Evolutionary conservation across 345 rosid species (phyloP), one percentile per base, ranked within the genome.

Genomic region (Lepidium africanum): DNA sequence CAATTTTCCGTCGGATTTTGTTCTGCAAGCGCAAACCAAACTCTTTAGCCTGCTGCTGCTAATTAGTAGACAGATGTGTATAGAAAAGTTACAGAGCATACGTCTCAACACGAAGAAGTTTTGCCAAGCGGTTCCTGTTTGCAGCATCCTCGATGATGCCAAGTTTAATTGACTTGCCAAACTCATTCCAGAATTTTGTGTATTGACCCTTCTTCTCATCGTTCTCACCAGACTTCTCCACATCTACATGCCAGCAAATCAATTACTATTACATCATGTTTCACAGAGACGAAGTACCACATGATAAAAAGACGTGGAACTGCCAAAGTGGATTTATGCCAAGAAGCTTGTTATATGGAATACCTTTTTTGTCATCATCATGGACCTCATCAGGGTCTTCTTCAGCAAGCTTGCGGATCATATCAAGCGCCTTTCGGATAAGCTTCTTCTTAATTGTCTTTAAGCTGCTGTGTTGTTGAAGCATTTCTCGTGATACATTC

Each of bases 401-500:
- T 66, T 85, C 90, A 5, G 91, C 97, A 70, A 94, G 80, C 69
- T 78, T 91, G 40, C 95, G 89, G 51, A 91, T 91, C 97, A 91
- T 89, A 77, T 91, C 96, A 70, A 94, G 91, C 30, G 99, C 99
- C 81, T 89, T 91, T 43, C 96, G 79, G 75, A 94, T 91, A 66
- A 94, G 93, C 75, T 94, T 94, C 84, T 94, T 94, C 85, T 94
- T 94, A 55, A 91, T 94, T 67, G 97, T 94, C 81, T 89, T 94
- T 77, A 94, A 83, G 76, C 97, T 94, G 78, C 89, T 83, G 73
- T 94, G 96, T 59, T 86, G 91, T 83, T 94, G 96, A 73, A 91
- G 97, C 99, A 94, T 94, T 82, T 94, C 99, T 69, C 97, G 79
- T 32, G 97, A 94, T 41, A 94, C 99, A 68, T 91, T 94, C 47